Evolutionary conservation across 768 basidiomycete genomes (phyloP), one percentile per base, ranked within the genome.

Genomic region (Pleurotus tuber-regium): DNA sequence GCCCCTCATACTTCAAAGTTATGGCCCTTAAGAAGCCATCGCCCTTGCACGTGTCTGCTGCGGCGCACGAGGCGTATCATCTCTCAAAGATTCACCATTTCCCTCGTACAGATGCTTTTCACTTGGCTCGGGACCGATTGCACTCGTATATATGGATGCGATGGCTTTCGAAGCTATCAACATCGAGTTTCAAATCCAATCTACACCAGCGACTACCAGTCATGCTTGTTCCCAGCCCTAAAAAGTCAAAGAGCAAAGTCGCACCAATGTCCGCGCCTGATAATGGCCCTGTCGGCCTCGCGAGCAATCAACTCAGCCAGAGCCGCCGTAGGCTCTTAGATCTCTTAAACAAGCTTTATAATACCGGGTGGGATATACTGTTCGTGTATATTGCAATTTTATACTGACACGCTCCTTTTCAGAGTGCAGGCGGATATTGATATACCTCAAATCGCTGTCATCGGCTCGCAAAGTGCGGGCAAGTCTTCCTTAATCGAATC

Each of bases 401-500:
- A 16, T 18, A 14, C 26, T 28, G n/a, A 41, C 5, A 44, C 31
- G 25, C n/a, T n/a, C 48, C 50, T 14, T 55, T n/a, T 2, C 18
- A 89, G 87, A 0, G 84, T 85, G 0, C 80, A 88, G 54, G 70
- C 77, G 11, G 84, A 89, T 47, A 79, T 91, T 8, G 85, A 88
- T 57, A 67, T 90, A 0, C 88, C 89, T 0, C 79, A 82, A 55
- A 87, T 90, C 26, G 83, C 81, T 0, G 88, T 89, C 36, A 77
- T 88, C 14, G 87, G 88, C 1, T 77, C 74, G 1, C 88, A 90
- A 56, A 86, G 82, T 38, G 85, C 84, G 0, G 88, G 88, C 0
- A 89, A 89, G 58, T 87, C 86, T 0, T 89, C 87, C 0, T 72
- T 89, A 3, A 89, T 90, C 9, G 87, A 90, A 57, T 78, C 84